Evolutionary conservation across 1,284 basidiomycete species (phyloP), one percentile per base, ranked within the genome.

Genomic region (Ustilago trichophora): DNA sequence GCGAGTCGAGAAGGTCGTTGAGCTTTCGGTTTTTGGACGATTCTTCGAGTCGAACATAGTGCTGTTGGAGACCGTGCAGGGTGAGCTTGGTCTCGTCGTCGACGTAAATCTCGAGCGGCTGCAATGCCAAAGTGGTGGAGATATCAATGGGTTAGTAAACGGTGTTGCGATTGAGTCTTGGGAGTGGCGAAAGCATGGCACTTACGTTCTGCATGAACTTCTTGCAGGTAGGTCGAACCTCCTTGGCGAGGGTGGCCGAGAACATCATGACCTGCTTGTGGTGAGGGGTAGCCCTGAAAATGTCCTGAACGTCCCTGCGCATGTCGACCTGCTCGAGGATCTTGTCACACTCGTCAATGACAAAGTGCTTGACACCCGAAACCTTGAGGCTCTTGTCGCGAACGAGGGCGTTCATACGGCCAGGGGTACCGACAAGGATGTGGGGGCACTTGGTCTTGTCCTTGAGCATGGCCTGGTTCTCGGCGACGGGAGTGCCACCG

Each of bases 231-330:
- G 90, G 87, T 55, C 96, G 88, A 63, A 98, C 95, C 72, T 98
- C 96, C 86, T 98, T 98, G 55, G 93, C 89, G 63, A 99, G 85
- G 1, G 96, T 99, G 40, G 96, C 96, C 77, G 92, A 95, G 87
- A 99, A 99, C 96, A 99, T 98, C 96, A 98, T 98, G 72, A 99
- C 96, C 87, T 99, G 96, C 86, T 99, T 99, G 88, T 97, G 93
- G 84, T 97, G 95, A 55, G 96, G 96, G n/a, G 96, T 98, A 15
- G 93, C 88, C 76, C 94, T 90, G 89, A 98, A 99, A 80, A 99
- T 98, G 85, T 99, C 96, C 88, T 99, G 96, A 65, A 99, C 95
- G 83, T 99, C 96, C 78, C 96, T 92, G 83, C 96, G 95, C 96
- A 99, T 99, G 89, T 98, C 95, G 85, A 99, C 93, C 89, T 94